A percentile compares a stretch with the other conserved stretches of the same genome.
Conservation (phyloP, 139 green algal genomes). For the Closterium sp. region DNA sequence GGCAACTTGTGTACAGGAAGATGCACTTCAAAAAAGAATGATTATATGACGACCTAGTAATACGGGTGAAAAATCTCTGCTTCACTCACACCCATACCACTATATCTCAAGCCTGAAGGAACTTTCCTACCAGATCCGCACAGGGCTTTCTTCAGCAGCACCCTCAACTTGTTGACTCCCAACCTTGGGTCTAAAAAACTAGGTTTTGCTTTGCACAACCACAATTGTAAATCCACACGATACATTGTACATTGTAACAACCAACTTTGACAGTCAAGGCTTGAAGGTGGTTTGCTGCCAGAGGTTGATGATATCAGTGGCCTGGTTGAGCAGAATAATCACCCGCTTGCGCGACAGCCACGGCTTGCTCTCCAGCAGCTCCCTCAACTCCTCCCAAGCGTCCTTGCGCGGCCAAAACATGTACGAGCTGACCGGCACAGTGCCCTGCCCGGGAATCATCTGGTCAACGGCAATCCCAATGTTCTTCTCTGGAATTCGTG, state of each 20-base stretch:
- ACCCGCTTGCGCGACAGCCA: conserved; percentile 71
- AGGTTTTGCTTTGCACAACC: neutral
- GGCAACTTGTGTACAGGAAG: no score
- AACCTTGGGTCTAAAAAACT: no score
- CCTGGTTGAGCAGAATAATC: conserved; percentile 25
- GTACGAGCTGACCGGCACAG: conserved; percentile 57
- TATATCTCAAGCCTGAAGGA: no score
- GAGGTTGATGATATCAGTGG: conserved; percentile 36
- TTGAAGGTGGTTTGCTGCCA: conserved; percentile 28
- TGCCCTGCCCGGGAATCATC: conserved; percentile 16
- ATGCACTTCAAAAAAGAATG: no score
- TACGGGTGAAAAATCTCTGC: no score
- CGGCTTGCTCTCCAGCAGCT: conserved; percentile 67
- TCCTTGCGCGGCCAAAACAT: conserved; percentile 63
- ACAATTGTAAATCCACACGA: neutral
- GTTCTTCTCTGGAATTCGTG: conserved; percentile 1
- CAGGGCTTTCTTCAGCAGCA: neutral
- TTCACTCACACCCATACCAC: no score
- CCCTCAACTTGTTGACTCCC: neutral
- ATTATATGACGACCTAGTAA: no score
- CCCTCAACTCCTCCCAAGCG: conserved; percentile 87
- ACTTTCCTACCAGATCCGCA: no score
- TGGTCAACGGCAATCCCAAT: conserved; percentile 19
- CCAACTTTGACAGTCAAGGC: neutral
- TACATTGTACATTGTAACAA: neutral